Base-by-base conservation (phyloP, 2,329 filamentous ascomycete species). In the Arthrobotrys musiformis region DNA sequence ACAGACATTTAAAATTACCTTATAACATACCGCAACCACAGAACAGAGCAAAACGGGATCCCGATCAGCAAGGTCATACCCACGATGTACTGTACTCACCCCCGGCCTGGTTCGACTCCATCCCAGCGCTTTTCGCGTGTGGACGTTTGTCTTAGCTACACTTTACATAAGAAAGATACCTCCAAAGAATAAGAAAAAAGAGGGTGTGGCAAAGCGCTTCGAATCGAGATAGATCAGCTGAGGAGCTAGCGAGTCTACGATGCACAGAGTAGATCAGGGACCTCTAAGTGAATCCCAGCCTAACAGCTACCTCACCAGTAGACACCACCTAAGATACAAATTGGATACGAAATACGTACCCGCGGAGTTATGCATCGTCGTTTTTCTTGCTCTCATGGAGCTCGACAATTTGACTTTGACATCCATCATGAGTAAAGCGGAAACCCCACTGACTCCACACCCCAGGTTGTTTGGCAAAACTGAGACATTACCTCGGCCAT, bases 121-220 rank as follows among this genome's bases (percentile, higher is more conserved):
- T 56, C 30, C 30, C 37, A 54, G 50, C 30, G 50, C 50, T 37
- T 35, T 56, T 56, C 50, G 50, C 50, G 28, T 56, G 28, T 35
- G 50, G 19, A 26, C 30, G 11, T 58, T 4, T 58, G 30, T 58
- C 54, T 58, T 40, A 40, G 50, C 35, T 56, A 52, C 24, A 52
- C 26, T 42, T 42, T 42, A 42, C 40, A 42, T 42, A 19, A 42
- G 40, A 6, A 11, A 46, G 9, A n/a, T 46, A 24, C 37, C 11
- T 19, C 2, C 1, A 15, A 26, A 4, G 15, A 56, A 28, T 9
- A 28, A 19, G 13, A 35, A 35, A 35, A 58, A 58, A 40, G 33
- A 58, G 54, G 33, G 54, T 58, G 54, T 58, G 54, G 54, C 54
- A 40, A 58, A 58, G 54, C 54, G 54, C 54, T 58, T 58, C 54